phyloP scores from a whole-genome alignment of 2,329 filamentous ascomycete genomes.

The Leptographium radiaticola region DNA sequence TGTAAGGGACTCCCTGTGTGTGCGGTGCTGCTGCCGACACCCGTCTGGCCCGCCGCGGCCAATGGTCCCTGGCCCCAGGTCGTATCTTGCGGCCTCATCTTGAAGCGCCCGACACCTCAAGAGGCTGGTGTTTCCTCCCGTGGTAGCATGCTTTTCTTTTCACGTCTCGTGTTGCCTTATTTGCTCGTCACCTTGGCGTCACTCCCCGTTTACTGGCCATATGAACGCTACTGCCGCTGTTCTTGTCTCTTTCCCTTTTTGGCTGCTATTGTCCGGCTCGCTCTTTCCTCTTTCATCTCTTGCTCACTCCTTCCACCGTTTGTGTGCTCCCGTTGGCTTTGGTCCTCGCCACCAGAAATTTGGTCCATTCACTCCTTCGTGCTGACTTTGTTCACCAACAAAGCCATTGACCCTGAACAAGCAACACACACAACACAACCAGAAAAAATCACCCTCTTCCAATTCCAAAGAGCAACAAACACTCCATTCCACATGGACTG shows the following conservation, averaged over 20 bases:
- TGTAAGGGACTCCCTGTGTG: not conserved
- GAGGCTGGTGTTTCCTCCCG: too few species aligned
- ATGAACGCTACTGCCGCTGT: not conserved
- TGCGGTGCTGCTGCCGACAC: not conserved
- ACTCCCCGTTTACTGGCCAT: not conserved
- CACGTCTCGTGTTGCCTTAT: not conserved
- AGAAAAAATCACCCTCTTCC: not conserved
- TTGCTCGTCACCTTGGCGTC: not conserved
- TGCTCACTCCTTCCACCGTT: too few species aligned
- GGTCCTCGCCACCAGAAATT: too few species aligned
- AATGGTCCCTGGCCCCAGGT: too few species aligned
- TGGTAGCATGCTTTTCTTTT: not conserved
- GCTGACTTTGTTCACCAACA: not conserved
- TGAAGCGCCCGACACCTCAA: not conserved
- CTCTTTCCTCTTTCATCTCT: not conserved
- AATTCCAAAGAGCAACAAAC: not conserved
- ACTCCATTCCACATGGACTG: not conserved
- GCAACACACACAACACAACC: not conserved
- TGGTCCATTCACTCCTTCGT: too few species aligned
- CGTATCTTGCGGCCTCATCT: not conserved
- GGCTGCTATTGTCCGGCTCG: not conserved
- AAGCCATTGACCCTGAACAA: not conserved
- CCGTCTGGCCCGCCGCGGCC: not conserved
- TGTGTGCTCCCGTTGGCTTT: too few species aligned
- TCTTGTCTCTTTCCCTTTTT: not conserved